phyloP scores from a whole-genome alignment of 768 basidiomycete species.

The Termitomyces sp. region DNA sequence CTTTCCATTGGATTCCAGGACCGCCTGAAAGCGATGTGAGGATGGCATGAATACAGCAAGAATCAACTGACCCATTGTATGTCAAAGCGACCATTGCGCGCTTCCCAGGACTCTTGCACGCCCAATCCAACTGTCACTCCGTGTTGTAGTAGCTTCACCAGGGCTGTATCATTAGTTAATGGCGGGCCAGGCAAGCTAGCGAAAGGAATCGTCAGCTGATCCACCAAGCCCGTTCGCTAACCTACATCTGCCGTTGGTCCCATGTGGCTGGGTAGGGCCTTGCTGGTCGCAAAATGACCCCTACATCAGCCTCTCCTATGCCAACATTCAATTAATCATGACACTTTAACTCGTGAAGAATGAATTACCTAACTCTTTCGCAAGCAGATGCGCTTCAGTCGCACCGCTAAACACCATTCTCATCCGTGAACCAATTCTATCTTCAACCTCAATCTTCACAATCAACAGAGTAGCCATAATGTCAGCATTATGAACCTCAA shows the following conservation, averaged over 20 bases:
- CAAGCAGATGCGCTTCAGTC: constrained; percentile 60
- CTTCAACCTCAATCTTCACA: constrained; percentile 64
- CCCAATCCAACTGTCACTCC: constrained; percentile 83
- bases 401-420: constrained; percentile 60
- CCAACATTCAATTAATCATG: background rate
- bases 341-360: background rate
- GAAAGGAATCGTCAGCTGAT: constrained; percentile 6
- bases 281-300: constrained; percentile 47
- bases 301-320: constrained; percentile 41
- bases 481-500: constrained; percentile 66
- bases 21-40: constrained; percentile 25
- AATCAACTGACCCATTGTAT: constrained; percentile 62
- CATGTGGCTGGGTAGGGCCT: constrained; percentile 69
- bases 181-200: constrained; percentile 70
- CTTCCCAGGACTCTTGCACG: constrained; percentile 62
- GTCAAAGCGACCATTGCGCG: constrained; percentile 73
- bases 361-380: constrained; percentile 51
- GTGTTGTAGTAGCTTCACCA: constrained; percentile 57
- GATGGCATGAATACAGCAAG: background rate
- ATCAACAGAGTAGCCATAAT: constrained; percentile 66
- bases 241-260: constrained; percentile 67
- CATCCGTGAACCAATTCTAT: constrained; percentile 49
- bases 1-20: constrained; percentile 40
- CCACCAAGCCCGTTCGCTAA: background rate
- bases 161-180: constrained; percentile 53